Conservation (phyloP, 2,329 filamentous ascomycete genomes). For the Magnaporthales sp. region DNA sequence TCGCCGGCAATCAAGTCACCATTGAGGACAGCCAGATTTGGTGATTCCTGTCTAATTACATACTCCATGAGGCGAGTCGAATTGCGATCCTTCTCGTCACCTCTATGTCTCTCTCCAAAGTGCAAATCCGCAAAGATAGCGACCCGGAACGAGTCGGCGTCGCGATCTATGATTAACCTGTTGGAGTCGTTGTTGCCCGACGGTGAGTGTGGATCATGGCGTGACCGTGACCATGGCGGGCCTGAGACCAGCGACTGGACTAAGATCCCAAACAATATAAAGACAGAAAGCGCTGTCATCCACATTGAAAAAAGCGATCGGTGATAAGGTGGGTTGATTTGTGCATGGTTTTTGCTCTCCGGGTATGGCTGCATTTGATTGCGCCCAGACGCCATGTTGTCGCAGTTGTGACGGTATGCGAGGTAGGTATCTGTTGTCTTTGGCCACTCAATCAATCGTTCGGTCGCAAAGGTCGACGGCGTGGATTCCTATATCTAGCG, state of each 20-base stretch:
- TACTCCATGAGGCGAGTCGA: conserved; percentile 47
- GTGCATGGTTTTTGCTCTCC: background rate
- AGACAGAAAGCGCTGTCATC: background rate
- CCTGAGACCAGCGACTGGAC: background rate
- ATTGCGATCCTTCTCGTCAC: conserved; percentile 43
- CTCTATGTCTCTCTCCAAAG: conserved; percentile 40
- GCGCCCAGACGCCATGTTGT: background rate
- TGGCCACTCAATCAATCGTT: background rate
- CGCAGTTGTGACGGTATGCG: background rate
- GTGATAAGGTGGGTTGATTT: background rate
- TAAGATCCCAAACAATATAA: background rate
- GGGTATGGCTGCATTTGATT: background rate
- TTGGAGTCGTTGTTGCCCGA: background rate
- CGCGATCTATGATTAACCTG: background rate
- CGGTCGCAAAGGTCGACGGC: background rate
- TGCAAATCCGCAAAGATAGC: conserved; percentile 48
- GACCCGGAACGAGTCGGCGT: conserved; percentile 9
- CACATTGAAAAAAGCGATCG: background rate
- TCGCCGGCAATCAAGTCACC: conserved; percentile 66
- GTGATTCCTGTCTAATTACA: conserved; percentile 47
- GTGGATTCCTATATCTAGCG: background rate
- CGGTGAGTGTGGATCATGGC: background rate
- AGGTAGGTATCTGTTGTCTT: background rate
- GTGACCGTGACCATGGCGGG: background rate
- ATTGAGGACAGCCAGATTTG: conserved; percentile 58